Base-by-base conservation (phyloP, 2,329 filamentous ascomycete species). In the Aspergillus ochraceus region DNA sequence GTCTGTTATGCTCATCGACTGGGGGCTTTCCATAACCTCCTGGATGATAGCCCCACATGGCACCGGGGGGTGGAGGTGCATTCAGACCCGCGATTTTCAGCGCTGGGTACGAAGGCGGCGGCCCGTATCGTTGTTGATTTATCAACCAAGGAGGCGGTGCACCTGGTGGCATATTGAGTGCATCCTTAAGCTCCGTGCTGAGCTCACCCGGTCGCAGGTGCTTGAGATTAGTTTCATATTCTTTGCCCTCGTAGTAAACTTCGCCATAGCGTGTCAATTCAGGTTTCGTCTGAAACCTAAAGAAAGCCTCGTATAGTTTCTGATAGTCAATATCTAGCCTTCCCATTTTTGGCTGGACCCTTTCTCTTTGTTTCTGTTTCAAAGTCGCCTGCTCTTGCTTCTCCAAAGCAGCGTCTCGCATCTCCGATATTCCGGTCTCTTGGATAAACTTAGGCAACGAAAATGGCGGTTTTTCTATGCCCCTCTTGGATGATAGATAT, bases 211-310 rank as follows among this genome's bases (percentile, higher is more conserved):
- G 91, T 64, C 92, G 88, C 60, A 97, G 86, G 77, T 97, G 91
- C 68, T 91, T 89, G 64, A 96, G 85, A 74, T 98, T 96, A 0
- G 95, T 97, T 77, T 99, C 95, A 72, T 91, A 95, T 74, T 99
- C 95, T 76, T 99, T 99, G 73, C 95, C 95, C 77, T 99, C 95
- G 75, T 98, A 98, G 77, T 99, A 99, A n/a, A 99, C 93, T 76
- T 99, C 95, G 46, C 95, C 95, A 69, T 97, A 99, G 49, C 93
- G 86, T 32, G 95, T 98, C 64, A 99, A 80, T 68, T 92, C 88
- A 0, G 95, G 95, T 78, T 99, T 99, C 46, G 92, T 96, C 79
- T 99, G 95, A 74, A 97, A 96, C 60, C 92, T 87, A 82, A 99
- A 99, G 81, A 99, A 99, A 4, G 95, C 95, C 74, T 98, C 95